Conservation (phyloP, 2,329 filamentous ascomycete genomes). For the Anisogramma anomala region DNA sequence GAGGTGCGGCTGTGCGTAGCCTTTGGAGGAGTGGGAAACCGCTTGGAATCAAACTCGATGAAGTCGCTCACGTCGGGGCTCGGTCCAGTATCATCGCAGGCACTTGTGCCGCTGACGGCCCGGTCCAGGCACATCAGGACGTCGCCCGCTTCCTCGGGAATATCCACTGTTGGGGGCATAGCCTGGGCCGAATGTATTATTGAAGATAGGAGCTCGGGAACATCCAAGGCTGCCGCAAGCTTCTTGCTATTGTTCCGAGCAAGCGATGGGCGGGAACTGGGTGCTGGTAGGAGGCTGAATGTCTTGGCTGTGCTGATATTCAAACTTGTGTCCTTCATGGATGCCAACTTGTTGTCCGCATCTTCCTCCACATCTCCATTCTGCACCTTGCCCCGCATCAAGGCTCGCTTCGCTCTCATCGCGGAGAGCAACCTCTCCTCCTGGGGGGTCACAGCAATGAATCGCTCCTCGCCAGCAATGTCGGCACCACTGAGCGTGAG, state of each 20-base stretch:
- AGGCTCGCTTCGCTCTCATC: conserved; percentile 42
- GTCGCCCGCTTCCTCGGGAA: conserved; percentile 12
- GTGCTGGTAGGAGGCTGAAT: background rate
- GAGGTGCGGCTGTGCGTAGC: conserved; percentile 9
- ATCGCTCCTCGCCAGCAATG: conserved; percentile 26
- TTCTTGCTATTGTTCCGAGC: background rate
- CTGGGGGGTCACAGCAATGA: conserved; percentile 47
- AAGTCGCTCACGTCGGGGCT: conserved; percentile 21
- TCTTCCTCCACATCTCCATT: background rate
- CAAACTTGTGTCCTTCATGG: conserved; percentile 11
- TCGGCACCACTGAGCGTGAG: conserved; percentile 17
- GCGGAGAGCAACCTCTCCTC: conserved; percentile 48
- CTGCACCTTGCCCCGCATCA: conserved; percentile 35
- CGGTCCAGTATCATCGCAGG: conserved; percentile 16
- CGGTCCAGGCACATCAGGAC: conserved; percentile 18
- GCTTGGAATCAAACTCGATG: conserved; percentile 18
- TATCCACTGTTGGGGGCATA: background rate
- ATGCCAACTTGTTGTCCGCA: background rate
- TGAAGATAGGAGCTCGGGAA: conserved; percentile 3
- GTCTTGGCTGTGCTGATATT: conserved; percentile 12
- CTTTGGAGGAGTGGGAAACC: conserved; percentile 7
- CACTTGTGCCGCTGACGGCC: conserved; percentile 8
- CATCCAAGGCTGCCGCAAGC: background rate
- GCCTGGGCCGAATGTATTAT: background rate
- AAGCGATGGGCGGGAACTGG: background rate